These are phyloP conservation scores for Phlebiopsis flavidoalba DNA, from an alignment of 768 basidiomycete genomes.

Conservation along the genomic window DNA sequence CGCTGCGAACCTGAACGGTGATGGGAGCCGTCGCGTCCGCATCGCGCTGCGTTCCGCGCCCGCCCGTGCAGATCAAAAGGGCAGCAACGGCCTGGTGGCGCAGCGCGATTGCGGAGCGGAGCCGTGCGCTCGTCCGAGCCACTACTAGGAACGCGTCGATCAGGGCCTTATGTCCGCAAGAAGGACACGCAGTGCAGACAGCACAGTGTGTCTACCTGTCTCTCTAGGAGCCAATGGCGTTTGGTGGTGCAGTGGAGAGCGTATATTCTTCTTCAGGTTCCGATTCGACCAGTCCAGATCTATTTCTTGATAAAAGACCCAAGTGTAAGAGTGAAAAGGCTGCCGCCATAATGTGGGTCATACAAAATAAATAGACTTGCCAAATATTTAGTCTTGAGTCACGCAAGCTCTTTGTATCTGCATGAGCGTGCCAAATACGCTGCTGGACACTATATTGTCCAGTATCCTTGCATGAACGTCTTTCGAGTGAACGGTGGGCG, in stretches of 20 bases:
- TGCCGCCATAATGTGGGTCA: too few species aligned
- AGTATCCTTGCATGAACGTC: too few species aligned
- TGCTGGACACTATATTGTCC: too few species aligned
- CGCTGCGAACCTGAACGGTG: neutral
- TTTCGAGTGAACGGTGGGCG: too few species aligned
- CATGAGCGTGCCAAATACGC: too few species aligned
- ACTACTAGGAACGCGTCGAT: neutral
- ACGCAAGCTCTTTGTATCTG: too few species aligned
- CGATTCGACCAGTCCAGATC: neutral
- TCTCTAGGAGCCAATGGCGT: neutral
- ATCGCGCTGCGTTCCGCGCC: neutral
- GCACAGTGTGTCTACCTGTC: neutral
- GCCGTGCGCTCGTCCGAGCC: too few species aligned
- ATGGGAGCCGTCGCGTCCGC: neutral
- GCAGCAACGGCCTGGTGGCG: neutral
- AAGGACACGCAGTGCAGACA: neutral
- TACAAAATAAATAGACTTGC: too few species aligned
- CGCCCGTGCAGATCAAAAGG: neutral
- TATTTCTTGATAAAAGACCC: too few species aligned
- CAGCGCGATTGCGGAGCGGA: neutral
- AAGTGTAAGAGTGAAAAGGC: too few species aligned
- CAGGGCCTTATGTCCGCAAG: neutral
- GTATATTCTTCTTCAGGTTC: neutral
- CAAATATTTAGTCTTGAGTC: too few species aligned
- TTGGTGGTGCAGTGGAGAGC: neutral